Conservation (phyloP, 2,329 filamentous ascomycete species). For the Pestalotiopsis sp. region DNA sequence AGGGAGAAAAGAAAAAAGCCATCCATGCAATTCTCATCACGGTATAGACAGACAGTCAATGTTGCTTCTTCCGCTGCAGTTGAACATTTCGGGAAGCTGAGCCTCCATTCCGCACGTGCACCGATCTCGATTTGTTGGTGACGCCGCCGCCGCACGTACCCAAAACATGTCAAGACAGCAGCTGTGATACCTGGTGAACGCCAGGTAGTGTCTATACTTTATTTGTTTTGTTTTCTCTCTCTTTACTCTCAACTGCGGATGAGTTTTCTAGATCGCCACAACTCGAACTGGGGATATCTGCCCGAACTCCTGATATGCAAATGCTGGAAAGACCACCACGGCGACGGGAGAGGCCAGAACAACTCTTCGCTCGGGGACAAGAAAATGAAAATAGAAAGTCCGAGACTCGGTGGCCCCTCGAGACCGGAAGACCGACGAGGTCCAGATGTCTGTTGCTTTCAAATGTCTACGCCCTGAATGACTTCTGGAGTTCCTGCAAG, state of each 20-base stretch:
- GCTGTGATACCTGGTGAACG: too few species aligned
- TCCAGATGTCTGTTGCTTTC: background rate
- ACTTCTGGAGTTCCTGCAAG: constrained; percentile 51
- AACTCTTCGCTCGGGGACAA: background rate
- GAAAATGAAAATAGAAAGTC: background rate
- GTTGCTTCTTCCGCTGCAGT: too few species aligned
- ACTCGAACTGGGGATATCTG: constrained; percentile 5
- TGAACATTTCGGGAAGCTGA: too few species aligned
- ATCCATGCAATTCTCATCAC: too few species aligned
- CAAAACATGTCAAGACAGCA: too few species aligned
- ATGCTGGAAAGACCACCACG: constrained; percentile 6
- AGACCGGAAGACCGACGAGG: background rate
- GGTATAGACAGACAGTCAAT: too few species aligned
- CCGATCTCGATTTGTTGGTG: too few species aligned
- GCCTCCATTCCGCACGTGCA: too few species aligned
- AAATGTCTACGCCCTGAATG: constrained; percentile 12
- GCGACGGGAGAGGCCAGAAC: background rate
- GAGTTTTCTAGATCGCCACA: background rate
- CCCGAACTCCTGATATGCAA: constrained; percentile 9
- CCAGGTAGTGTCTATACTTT: background rate
- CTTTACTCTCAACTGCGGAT: background rate
- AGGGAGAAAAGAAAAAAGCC: too few species aligned
- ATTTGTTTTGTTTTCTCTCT: background rate
- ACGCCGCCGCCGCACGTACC: too few species aligned
- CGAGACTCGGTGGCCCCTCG: background rate